Percentiles rank a stretch among this genome's conserved stretches.
phyloP scores from a whole-genome alignment of 345 rosid genomes.

The Clausena lansium region DNA sequence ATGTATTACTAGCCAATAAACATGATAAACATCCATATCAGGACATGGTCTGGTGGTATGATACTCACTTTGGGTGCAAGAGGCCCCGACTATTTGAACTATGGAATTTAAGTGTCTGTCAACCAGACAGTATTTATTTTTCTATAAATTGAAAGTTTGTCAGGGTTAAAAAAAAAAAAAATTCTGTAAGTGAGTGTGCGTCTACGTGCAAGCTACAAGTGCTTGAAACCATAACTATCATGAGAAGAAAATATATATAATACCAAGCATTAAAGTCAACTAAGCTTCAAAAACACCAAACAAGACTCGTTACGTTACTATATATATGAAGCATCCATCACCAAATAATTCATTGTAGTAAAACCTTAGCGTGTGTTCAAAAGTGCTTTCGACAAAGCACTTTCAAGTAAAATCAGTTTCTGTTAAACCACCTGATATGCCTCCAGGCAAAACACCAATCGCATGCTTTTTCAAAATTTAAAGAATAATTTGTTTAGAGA shows the following conservation, averaged over 20 bases:
- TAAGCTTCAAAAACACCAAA: not conserved
- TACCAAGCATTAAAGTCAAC: not conserved
- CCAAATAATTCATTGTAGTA: not conserved
- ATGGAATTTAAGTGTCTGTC: not conserved
- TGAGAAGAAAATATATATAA: not conserved
- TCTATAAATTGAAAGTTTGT: not conserved
- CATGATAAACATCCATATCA: not conserved
- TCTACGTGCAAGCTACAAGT: too few relatives aligned
- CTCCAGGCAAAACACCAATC: not conserved
- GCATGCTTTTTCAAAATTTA: not conserved
- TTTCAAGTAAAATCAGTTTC: not conserved
- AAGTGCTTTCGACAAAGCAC: not conserved
- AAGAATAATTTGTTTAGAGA: too few relatives aligned
- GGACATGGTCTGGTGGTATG: not conserved
- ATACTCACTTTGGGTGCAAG: constrained; percentile 47
- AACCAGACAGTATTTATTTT: not conserved
- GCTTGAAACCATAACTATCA: too few relatives aligned
- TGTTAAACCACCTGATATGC: not conserved
- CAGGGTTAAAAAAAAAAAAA: too few relatives aligned
- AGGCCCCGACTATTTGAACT: constrained; percentile 44
- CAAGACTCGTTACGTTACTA: not conserved
- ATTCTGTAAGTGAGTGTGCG: too few relatives aligned
- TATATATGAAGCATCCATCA: not conserved
- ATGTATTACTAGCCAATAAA: too few relatives aligned
- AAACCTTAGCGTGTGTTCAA: not conserved